Conservation (phyloP, 495 filamentous ascomycete species). For the Haplographium delicatum region DNA sequence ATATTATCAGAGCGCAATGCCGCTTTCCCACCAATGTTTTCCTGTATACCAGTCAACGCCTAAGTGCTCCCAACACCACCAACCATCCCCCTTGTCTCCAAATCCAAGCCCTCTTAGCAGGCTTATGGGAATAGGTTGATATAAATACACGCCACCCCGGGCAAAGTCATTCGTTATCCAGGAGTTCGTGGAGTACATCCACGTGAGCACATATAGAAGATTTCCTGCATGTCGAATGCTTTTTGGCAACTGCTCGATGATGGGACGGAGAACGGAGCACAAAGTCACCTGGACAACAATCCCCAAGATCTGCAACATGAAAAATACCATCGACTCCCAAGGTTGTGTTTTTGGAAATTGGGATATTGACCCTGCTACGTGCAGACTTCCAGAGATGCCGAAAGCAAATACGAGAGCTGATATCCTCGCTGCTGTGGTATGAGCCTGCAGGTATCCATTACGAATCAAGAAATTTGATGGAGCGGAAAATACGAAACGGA, state of each 20-base stretch:
- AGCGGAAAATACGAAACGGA: constrained; percentile 64
- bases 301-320: constrained; percentile 52
- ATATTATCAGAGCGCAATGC: constrained; percentile 30
- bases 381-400: constrained; percentile 52
- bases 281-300: constrained; percentile 41
- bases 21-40: constrained; percentile 60
- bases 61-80: constrained; percentile 43
- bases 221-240: constrained; percentile 45
- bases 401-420: constrained; percentile 46
- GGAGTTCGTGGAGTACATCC: constrained; percentile 52
- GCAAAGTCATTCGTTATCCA: constrained; percentile 58
- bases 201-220: constrained; percentile 43
- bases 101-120: constrained; percentile 47
- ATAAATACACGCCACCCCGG: constrained; percentile 56
- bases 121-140: constrained; percentile 66
- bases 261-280: constrained; percentile 1
- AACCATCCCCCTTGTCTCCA: constrained; percentile 42
- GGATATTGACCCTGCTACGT: constrained; percentile 52
- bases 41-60: constrained; percentile 48
- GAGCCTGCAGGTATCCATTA: constrained; percentile 27
- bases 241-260: constrained; percentile 29
- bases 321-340: constrained; percentile 39
- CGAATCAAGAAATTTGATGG: constrained; percentile 47
- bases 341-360: constrained; percentile 41
- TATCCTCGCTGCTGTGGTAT: constrained; percentile 6